phyloP scores from a whole-genome alignment of 306 rosid species.

The Cucumis melo region DNA sequence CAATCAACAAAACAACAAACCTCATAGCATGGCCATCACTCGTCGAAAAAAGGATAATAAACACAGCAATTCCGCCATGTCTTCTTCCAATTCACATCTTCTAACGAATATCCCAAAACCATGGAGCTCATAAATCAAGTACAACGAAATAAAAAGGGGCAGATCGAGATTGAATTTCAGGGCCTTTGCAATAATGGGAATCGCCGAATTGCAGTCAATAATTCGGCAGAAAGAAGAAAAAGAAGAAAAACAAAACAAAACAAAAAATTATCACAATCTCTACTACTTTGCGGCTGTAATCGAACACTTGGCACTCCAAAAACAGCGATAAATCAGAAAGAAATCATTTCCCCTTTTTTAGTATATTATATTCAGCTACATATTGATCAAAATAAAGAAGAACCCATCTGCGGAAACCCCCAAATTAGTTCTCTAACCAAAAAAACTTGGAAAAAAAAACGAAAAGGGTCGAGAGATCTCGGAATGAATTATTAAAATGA shows the following conservation, averaged over 20 bases:
- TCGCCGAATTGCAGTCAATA: neutral
- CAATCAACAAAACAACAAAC: neutral
- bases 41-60: constrained; percentile 29
- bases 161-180: constrained; percentile 3
- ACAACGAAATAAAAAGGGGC: constrained; percentile 6
- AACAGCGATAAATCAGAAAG: neutral
- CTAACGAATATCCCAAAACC: constrained; percentile 25
- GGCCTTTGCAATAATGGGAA: neutral
- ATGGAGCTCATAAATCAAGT: constrained; percentile 25
- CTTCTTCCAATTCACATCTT: constrained; percentile 27
- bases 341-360: neutral
- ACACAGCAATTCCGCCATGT: constrained; percentile 36
- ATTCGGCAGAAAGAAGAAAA: neutral
- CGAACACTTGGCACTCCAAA: neutral
- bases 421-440: neutral
- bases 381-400: neutral
- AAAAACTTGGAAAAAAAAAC: neutral
- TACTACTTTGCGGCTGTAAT: constrained; percentile 1
- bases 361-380: neutral
- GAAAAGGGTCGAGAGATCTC: neutral
- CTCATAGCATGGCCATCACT: constrained; percentile 15
- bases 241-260: neutral
- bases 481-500: neutral
- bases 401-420: neutral
- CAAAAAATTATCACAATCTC: neutral